A percentile compares a stretch with the other conserved stretches of the same genome.
These are phyloP conservation scores for Aureobasidium pullulans DNA, from an alignment of 2,329 filamentous ascomycete genomes.

Conservation along the genomic window DNA sequence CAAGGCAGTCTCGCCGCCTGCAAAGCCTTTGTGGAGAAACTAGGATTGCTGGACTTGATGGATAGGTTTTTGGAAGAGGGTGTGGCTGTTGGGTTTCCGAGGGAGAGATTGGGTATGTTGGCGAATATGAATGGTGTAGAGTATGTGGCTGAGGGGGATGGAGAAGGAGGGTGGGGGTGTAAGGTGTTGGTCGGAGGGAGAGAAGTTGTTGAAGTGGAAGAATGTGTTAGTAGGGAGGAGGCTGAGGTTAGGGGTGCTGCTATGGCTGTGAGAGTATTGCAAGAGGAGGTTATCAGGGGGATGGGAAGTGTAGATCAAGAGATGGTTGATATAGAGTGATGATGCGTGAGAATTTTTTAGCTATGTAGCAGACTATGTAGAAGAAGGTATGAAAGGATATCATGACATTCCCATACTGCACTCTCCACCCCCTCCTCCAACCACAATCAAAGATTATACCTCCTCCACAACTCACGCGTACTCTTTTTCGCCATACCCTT, in stretches of 20 bases:
- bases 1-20: constrained; percentile 54
- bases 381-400: too few species aligned
- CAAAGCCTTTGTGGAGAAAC: constrained; percentile 48
- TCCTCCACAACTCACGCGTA: too few species aligned
- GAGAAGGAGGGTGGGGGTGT: constrained; percentile 22
- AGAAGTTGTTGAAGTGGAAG: constrained; percentile 27
- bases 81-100: constrained; percentile 54
- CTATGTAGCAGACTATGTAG: too few species aligned
- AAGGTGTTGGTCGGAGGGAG: constrained; percentile 29
- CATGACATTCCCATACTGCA: too few species aligned
- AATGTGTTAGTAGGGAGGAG: constrained; percentile 28
- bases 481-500: too few species aligned
- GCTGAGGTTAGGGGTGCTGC: constrained; percentile 33
- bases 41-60: constrained; percentile 61
- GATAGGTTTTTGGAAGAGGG: constrained; percentile 49
- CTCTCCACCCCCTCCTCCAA: too few species aligned
- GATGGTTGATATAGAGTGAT: neutral
- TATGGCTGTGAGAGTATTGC: constrained; percentile 8
- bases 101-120: constrained; percentile 59
- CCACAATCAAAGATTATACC: too few species aligned
- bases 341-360: too few species aligned
- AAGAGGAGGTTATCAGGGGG: neutral
- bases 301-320: neutral
- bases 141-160: constrained; percentile 36
- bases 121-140: constrained; percentile 46